phyloP scores from a whole-genome alignment of 768 basidiomycete genomes.

The Macrolepiota dolichaula region DNA sequence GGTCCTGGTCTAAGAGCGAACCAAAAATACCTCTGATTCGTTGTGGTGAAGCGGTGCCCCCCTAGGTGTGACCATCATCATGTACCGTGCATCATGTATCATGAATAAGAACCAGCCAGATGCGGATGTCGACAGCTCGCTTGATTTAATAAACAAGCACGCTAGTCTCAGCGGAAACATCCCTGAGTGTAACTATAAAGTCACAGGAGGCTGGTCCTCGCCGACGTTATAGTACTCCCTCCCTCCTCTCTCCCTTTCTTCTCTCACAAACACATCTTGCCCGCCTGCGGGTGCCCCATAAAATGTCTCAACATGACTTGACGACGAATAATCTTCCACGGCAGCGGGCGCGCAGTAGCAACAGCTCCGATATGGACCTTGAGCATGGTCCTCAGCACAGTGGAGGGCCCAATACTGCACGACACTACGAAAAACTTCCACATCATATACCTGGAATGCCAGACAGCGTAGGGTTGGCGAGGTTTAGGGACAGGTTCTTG shows the following conservation, averaged over 20 bases:
- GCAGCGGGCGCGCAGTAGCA: background rate
- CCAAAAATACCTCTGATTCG: too few relatives aligned
- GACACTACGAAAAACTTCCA: background rate
- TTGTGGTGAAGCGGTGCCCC: too few relatives aligned
- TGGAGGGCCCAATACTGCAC: background rate
- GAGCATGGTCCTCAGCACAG: background rate
- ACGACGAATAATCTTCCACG: background rate
- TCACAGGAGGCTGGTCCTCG: slow-evolving; percentile 1
- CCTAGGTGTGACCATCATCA: background rate
- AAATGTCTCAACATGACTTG: background rate
- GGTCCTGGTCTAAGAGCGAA: too few relatives aligned
- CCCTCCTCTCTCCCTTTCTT: background rate
- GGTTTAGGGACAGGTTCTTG: slow-evolving; percentile 43
- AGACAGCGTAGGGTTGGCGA: slow-evolving; percentile 1
- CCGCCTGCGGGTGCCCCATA: background rate
- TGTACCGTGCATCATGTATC: too few relatives aligned
- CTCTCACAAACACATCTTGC: background rate
- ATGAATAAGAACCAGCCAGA: background rate
- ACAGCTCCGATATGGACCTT: background rate
- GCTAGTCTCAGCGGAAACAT: background rate
- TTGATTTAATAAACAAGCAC: background rate
- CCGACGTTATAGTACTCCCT: background rate
- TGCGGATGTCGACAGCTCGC: background rate
- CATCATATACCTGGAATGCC: slow-evolving; percentile 8
- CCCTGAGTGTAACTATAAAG: background rate